Conservation (phyloP, 257 asterid species). For the Eucommia ulmoides region DNA sequence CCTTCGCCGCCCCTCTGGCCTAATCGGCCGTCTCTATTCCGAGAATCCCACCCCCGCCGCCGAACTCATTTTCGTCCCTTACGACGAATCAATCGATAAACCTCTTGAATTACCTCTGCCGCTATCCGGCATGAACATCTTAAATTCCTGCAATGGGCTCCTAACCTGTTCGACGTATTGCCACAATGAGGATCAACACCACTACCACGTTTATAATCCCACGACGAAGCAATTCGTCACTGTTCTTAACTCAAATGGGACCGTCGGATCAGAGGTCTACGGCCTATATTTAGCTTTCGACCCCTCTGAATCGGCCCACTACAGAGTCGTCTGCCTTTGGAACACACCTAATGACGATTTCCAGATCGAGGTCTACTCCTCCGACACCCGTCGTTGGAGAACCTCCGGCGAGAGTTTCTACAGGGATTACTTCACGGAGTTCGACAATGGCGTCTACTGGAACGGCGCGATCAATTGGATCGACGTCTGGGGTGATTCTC, state of each 20-base stretch:
- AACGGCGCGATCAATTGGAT: slow-evolving; percentile 19
- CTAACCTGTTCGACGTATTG: slow-evolving; percentile 9
- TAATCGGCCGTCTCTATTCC: background rate
- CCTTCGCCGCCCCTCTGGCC: slow-evolving; percentile 14
- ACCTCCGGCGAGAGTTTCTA: slow-evolving; percentile 12
- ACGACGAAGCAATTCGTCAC: slow-evolving; percentile 10
- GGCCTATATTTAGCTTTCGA: slow-evolving; percentile 26
- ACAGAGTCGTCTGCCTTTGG: slow-evolving; percentile 20
- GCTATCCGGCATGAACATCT: slow-evolving; percentile 5
- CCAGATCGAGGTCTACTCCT: slow-evolving; percentile 21
- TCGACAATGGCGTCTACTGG: slow-evolving; percentile 16
- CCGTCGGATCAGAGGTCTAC: background rate
- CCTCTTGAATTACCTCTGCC: background rate
- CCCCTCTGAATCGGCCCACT: slow-evolving; percentile 12
- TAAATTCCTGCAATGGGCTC: slow-evolving; percentile 34
- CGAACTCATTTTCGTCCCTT: slow-evolving; percentile 12
- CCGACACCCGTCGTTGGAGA: slow-evolving; percentile 24
- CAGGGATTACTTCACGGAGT: background rate
- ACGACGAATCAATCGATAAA: background rate
- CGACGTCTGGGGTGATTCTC: background rate
- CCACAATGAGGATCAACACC: no score
- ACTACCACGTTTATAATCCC: slow-evolving; percentile 25
- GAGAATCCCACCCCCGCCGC: background rate
- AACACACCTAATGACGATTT: background rate
- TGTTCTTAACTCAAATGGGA: slow-evolving; percentile 13